Percentiles rank a stretch among this genome's conserved stretches.
phyloP scores from a whole-genome alignment of 345 rosid species.

The Psidium friedrichsthalianum region DNA sequence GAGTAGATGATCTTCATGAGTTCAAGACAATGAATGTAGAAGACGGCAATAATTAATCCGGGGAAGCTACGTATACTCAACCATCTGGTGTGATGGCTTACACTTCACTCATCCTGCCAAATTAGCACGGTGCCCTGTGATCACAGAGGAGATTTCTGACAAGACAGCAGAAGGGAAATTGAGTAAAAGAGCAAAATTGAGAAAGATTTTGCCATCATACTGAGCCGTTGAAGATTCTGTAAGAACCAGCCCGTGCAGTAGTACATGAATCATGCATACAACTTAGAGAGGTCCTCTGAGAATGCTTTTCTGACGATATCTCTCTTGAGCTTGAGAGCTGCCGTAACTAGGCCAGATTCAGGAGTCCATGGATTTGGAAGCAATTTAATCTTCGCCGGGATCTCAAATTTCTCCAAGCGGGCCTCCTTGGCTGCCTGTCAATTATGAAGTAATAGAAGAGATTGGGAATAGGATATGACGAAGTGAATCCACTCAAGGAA shows the following conservation, averaged over 20 bases:
- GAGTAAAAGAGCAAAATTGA: not conserved
- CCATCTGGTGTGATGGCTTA: not conserved
- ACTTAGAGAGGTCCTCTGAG: conserved; percentile 58
- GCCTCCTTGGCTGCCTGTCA: conserved; percentile 66
- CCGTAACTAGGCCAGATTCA: conserved; percentile 85
- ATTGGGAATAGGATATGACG: not conserved
- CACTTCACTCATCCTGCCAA: not conserved
- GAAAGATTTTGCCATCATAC: not conserved
- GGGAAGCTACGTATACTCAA: not conserved
- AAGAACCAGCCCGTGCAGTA: not conserved
- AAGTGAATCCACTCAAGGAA: not conserved
- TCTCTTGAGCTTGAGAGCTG: conserved; percentile 92
- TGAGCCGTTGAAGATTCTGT: not conserved
- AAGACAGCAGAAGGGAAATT: not conserved
- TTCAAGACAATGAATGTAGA: not conserved
- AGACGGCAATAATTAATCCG: not conserved
- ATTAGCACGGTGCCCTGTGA: not conserved
- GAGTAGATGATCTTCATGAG: not conserved
- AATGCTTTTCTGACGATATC: conserved; percentile 63
- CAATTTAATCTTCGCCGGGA: conserved; percentile 78
- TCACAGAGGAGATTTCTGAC: not conserved
- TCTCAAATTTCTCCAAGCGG: conserved; percentile 78
- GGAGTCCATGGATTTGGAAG: conserved; percentile 88
- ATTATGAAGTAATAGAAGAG: not conserved
- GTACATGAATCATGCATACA: conserved; percentile 32